These are phyloP conservation scores for Phialocephala sp. DNA, from an alignment of 2,329 filamentous ascomycete genomes.

Conservation along the genomic window DNA sequence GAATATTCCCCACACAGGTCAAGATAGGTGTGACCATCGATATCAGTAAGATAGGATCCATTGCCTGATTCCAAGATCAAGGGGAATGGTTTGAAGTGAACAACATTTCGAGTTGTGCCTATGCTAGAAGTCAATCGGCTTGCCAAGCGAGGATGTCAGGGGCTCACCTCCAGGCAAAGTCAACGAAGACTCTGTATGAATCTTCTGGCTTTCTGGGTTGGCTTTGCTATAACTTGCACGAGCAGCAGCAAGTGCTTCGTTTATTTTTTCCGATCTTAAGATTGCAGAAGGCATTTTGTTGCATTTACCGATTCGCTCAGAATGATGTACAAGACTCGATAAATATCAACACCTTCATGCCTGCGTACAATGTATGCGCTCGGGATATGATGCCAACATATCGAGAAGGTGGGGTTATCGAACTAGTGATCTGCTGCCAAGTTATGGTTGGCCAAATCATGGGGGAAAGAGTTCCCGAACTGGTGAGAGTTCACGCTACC, in stretches of 20 bases:
- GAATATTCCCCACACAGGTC: constrained; percentile 68
- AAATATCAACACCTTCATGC: neutral
- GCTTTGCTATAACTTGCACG: constrained; percentile 18
- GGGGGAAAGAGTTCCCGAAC: constrained; percentile 19
- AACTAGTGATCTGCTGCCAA: neutral
- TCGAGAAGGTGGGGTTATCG: constrained; percentile 13
- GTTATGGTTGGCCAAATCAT: constrained; percentile 10
- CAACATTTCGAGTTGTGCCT: constrained; percentile 28
- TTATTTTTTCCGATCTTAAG: constrained; percentile 12
- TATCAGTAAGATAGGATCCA: constrained; percentile 22
- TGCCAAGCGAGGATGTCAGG: constrained; percentile 7
- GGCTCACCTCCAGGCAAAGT: constrained; percentile 21
- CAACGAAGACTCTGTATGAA: constrained; percentile 16
- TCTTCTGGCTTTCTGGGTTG: constrained; percentile 17
- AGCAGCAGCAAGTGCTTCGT: constrained; percentile 15
- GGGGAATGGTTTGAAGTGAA: constrained; percentile 29
- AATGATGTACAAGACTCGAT: neutral
- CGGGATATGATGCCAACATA: constrained; percentile 5
- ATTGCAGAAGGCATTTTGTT: constrained; percentile 22
- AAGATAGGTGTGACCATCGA: constrained; percentile 48
- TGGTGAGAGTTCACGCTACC: constrained; percentile 5
- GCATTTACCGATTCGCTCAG: neutral
- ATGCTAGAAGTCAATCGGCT: neutral
- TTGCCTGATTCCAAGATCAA: constrained; percentile 24
- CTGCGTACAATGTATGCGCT: neutral